These are phyloP conservation scores for Bisporella sp. DNA, from an alignment of 2,329 filamentous ascomycete genomes.

Conservation along the genomic window DNA sequence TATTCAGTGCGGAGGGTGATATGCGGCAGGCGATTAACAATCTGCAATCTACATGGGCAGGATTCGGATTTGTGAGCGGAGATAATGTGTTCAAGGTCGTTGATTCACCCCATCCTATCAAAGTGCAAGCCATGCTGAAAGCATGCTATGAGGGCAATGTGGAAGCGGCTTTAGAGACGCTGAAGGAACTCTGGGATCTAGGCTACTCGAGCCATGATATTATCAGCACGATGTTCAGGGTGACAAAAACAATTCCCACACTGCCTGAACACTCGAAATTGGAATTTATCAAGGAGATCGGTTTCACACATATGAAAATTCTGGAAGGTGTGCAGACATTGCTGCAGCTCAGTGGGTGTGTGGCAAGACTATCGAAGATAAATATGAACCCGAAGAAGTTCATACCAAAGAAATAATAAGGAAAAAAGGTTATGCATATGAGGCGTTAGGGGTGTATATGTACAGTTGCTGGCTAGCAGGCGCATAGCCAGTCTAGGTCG, in stretches of 20 bases:
- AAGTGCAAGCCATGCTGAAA: conserved; percentile 98
- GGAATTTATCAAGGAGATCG: conserved; percentile 97
- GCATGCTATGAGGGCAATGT: conserved; percentile 90
- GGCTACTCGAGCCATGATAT: conserved; percentile 99
- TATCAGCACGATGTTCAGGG: conserved; percentile 97
- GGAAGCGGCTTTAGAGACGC: conserved; percentile 74
- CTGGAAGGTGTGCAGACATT: conserved; percentile 96
- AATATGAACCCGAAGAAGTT: conserved; percentile 94
- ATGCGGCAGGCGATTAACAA: conserved; percentile 99
- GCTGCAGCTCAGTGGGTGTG: conserved; percentile 85
- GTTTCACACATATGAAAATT: conserved; percentile 98
- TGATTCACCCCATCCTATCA: conserved; percentile 93
- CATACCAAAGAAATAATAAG: conserved; percentile 27
- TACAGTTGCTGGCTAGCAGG: too few species aligned
- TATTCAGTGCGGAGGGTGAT: conserved; percentile 95
- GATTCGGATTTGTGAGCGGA: conserved; percentile 93
- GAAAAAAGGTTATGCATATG: too few species aligned
- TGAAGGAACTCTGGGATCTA: conserved; percentile 88
- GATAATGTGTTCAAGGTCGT: conserved; percentile 98
- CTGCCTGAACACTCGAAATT: conserved; percentile 92
- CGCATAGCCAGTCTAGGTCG: too few species aligned
- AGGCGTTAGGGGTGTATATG: too few species aligned
- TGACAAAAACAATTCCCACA: conserved; percentile 90
- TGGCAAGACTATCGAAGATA: conserved; percentile 85
- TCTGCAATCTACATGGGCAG: conserved; percentile 84